phyloP scores from a whole-genome alignment of 768 basidiomycete species.

The Gelatoporia subvermispora region DNA sequence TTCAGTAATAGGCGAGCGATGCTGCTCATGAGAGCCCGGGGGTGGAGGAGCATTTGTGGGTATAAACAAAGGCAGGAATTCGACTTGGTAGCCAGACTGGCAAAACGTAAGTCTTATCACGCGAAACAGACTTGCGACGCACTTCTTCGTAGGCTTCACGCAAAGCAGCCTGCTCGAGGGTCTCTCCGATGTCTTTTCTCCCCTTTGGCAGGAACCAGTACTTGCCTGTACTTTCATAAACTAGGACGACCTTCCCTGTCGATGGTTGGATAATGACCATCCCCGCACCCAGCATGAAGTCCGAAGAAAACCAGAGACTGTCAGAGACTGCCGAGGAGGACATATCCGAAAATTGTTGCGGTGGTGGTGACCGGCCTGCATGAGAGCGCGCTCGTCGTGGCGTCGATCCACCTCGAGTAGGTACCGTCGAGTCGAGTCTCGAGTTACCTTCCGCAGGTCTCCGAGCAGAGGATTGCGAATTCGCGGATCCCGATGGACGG shows the following conservation, averaged over 20 bases:
- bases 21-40: constrained; percentile 16
- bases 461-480: too few relatives aligned
- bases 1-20: constrained; percentile 29
- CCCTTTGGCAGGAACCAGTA: constrained; percentile 60
- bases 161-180: constrained; percentile 51
- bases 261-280: constrained; percentile 62
- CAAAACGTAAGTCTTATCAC: not conserved
- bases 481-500: too few relatives aligned
- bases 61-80: constrained; percentile 43
- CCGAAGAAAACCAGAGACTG: constrained; percentile 41
- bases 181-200: constrained; percentile 63
- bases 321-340: constrained; percentile 41
- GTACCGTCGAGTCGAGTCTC: too few relatives aligned
- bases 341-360: constrained; percentile 26
- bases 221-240: constrained; percentile 32
- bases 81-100: constrained; percentile 46
- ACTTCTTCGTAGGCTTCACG: constrained; percentile 71
- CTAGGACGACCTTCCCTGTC: constrained; percentile 47
- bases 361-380: too few relatives aligned
- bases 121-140: constrained; percentile 4
- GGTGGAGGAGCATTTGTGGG: constrained; percentile 37
- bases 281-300: constrained; percentile 57
- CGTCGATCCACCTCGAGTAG: too few relatives aligned
- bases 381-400: too few relatives aligned
- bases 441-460: too few relatives aligned